phyloP scores from a whole-genome alignment of 306 rosid genomes.

The Inga leiocalycina region DNA sequence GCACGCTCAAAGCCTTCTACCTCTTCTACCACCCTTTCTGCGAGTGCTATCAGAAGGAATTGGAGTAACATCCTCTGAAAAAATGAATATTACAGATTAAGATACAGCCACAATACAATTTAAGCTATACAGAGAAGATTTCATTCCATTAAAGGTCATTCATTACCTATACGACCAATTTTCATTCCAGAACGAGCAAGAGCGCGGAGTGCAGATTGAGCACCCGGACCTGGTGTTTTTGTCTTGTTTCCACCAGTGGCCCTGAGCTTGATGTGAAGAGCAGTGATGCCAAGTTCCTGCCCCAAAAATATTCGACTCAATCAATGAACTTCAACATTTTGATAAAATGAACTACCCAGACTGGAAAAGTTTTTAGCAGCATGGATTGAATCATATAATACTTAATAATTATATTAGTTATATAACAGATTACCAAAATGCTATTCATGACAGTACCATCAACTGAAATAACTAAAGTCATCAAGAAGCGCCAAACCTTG shows the following conservation, averaged over 20 bases:
- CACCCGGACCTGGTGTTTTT: constrained; percentile 92
- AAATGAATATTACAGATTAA: background rate
- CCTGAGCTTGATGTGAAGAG: constrained; percentile 82
- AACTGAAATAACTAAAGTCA: background rate
- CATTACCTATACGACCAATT: constrained; percentile 86
- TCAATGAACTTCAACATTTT: background rate
- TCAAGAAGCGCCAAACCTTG: constrained; percentile 52
- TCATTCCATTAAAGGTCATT: background rate
- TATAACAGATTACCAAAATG: background rate
- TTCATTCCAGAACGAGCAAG: constrained; percentile 95
- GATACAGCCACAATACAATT: background rate
- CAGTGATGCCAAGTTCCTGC: constrained; percentile 86
- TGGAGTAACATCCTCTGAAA: constrained; percentile 95
- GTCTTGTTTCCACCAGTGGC: constrained; percentile 95
- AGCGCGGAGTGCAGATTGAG: constrained; percentile 91
- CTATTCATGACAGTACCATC: background rate
- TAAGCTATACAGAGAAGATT: background rate
- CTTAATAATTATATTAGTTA: background rate
- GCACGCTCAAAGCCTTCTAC: constrained; percentile 66
- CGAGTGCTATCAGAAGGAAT: constrained; percentile 93
- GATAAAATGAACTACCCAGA: background rate
- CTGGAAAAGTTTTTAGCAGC: background rate
- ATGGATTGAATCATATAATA: background rate
- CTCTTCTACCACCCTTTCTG: constrained; percentile 94
- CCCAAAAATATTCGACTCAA: background rate